phyloP scores from a whole-genome alignment of 2,329 filamentous ascomycete genomes.

The Endoconidiophora laricicola region DNA sequence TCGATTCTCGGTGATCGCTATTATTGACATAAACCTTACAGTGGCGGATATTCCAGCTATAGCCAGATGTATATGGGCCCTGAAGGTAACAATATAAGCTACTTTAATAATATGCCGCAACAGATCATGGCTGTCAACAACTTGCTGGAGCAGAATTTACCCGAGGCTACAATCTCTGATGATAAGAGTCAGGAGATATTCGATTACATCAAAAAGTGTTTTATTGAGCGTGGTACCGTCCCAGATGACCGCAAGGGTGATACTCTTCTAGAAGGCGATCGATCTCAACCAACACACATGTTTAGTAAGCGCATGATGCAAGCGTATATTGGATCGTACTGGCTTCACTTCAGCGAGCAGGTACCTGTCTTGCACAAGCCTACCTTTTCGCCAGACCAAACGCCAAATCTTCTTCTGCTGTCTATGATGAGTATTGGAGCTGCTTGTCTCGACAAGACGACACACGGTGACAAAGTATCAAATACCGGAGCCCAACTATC shows the following conservation, averaged over 20 bases:
- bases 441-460: constrained; percentile 68
- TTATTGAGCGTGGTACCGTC: constrained; percentile 62
- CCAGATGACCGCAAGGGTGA: constrained; percentile 9
- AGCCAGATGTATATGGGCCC: constrained; percentile 13
- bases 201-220: constrained; percentile 63
- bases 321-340: constrained; percentile 82
- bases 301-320: constrained; percentile 92
- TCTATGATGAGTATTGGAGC: constrained; percentile 88
- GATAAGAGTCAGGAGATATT: constrained; percentile 73
- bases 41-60: constrained; percentile 11
- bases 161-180: constrained; percentile 68
- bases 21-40: neutral
- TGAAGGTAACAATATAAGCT: constrained; percentile 27
- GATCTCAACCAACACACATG: constrained; percentile 45
- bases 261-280: constrained; percentile 50
- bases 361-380: constrained; percentile 88
- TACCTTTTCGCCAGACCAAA: constrained; percentile 77
- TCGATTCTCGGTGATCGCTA: neutral
- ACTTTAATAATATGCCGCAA: constrained; percentile 44
- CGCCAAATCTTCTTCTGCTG: constrained; percentile 67
- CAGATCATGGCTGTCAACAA: constrained; percentile 85
- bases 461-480: constrained; percentile 55
- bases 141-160: constrained; percentile 61
- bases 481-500: constrained; percentile 67
- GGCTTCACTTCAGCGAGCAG: constrained; percentile 87